These are phyloP conservation scores for Aureobasidium sp. DNA, from an alignment of 2,329 filamentous ascomycete species.

Conservation along the genomic window DNA sequence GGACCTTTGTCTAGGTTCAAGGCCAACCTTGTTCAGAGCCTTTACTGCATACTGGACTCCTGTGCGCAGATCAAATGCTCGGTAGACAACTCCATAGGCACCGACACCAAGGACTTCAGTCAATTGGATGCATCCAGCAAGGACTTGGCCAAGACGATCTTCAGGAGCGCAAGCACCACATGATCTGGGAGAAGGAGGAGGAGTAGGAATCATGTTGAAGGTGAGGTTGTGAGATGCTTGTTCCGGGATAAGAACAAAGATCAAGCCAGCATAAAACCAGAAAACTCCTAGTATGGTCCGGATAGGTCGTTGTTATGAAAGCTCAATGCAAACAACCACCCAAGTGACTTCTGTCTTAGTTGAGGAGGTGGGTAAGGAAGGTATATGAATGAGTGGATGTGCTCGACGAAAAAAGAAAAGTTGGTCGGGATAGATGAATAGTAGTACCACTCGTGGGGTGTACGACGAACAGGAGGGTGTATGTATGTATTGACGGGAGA, in stretches of 20 bases:
- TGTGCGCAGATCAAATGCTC: constrained; percentile 74
- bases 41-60: constrained; percentile 87
- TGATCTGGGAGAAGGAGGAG: constrained; percentile 38
- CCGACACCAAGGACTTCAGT: constrained; percentile 82
- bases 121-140: constrained; percentile 76
- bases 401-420: neutral
- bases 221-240: constrained; percentile 31
- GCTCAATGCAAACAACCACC: neutral
- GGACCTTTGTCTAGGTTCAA: constrained; percentile 76
- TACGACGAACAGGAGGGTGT: constrained; percentile 10
- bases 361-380: neutral
- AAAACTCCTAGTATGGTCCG: constrained; percentile 5
- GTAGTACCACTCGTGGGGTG: neutral
- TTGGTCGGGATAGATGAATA: constrained; percentile 2
- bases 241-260: neutral
- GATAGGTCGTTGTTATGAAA: constrained; percentile 4
- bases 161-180: constrained; percentile 49
- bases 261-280: constrained; percentile 10
- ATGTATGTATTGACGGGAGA: constrained; percentile 11
- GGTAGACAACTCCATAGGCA: constrained; percentile 94
- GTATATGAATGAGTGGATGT: constrained; percentile 11
- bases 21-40: constrained; percentile 85
- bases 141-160: constrained; percentile 74
- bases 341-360: neutral
- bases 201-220: constrained; percentile 42